Conservation (phyloP, 1,139 yeast species). For the Yamadazyma atlantica region DNA sequence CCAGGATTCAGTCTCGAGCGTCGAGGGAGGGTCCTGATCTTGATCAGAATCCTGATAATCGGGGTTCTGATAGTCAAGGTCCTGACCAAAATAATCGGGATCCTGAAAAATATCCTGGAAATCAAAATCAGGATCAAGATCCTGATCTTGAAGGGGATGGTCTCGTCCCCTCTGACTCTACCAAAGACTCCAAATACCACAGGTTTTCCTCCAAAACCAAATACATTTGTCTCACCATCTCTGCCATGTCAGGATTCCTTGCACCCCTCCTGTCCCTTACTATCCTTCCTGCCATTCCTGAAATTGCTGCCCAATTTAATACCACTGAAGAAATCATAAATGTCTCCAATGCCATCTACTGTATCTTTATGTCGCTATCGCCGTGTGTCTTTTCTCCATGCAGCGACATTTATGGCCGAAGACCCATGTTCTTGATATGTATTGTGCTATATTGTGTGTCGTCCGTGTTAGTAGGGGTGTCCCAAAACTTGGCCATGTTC, state of each 20-base stretch:
- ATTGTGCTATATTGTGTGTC: conserved; percentile 30
- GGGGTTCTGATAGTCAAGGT: too few relatives aligned
- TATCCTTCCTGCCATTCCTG: conserved; percentile 50
- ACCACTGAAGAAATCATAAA: conserved; percentile 48
- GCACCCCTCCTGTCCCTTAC: conserved; percentile 45
- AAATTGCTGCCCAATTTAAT: conserved; percentile 40
- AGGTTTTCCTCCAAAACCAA: conserved; percentile 8
- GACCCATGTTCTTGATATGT: conserved; percentile 40
- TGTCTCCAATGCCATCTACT: conserved; percentile 49
- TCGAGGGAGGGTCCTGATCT: too few relatives aligned
- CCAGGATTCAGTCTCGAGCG: conserved; percentile 18
- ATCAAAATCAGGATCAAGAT: too few relatives aligned
- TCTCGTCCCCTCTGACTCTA: neutral
- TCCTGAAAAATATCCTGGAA: too few relatives aligned
- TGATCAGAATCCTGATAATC: too few relatives aligned
- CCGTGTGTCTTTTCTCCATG: conserved; percentile 51
- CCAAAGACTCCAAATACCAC: conserved; percentile 2
- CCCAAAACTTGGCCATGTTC: conserved; percentile 51
- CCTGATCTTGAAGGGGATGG: too few relatives aligned
- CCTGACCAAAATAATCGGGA: too few relatives aligned
- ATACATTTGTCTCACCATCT: conserved; percentile 5
- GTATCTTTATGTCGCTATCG: conserved; percentile 49
- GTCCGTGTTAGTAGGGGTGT: conserved; percentile 40
- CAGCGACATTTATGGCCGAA: conserved; percentile 50
- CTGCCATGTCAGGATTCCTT: conserved; percentile 29